Evolutionary conservation across 495 filamentous ascomycete genomes (phyloP), one percentile per base, ranked within the genome.

Genomic region (Cenococcum geophilum): DNA sequence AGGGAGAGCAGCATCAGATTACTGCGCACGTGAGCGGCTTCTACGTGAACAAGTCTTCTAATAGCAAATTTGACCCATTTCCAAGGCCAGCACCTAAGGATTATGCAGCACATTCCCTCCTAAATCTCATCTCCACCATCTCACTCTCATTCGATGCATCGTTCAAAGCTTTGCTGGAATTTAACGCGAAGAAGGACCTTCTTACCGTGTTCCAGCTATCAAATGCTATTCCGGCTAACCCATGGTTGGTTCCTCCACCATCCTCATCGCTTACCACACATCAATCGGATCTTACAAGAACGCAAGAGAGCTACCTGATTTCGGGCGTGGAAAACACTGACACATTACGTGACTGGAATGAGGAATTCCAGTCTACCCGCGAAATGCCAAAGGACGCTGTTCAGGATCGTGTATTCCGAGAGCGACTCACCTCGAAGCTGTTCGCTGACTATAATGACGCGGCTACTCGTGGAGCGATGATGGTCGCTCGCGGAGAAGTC

Each of bases 371-470:
- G 70, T 95, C 92, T 5, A 96, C 93, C 4, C 84, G 89, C 68
- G 95, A 99, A 70, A 81, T 97, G 54, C 91, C 91, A 35, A 90
- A 88, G 68, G 92, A 97, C 49, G 88, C 85, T 35, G 89, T 97
- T 20, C 92, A 97, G 70, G 93, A 99, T 66, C 87, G 93, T 23
- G 91, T 99, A 22, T 97, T 97, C 81, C 82, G 93, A 25, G 93
- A 99, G 70, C 84, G 95, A 1, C 78, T 99, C 60, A 89, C 91
- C 16, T 91, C 88, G 18, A 99, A 97, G 78, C 83, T 97, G 18
- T 96, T 95, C 71, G 93, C 95, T 21, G 93, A 99, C 73, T 99
- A 96, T 72, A 95, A 89, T 61, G 93, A 99, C 68, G 92, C 93
- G 50, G 95, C 95, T 50, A 87, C 89, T 32, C 84, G 90, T 43